A percentile compares a stretch with the other conserved stretches of the same genome.
Evolutionary conservation across 2,329 filamentous ascomycete species (phyloP).

Genomic region (Orbilia blumenaviensis): DNA sequence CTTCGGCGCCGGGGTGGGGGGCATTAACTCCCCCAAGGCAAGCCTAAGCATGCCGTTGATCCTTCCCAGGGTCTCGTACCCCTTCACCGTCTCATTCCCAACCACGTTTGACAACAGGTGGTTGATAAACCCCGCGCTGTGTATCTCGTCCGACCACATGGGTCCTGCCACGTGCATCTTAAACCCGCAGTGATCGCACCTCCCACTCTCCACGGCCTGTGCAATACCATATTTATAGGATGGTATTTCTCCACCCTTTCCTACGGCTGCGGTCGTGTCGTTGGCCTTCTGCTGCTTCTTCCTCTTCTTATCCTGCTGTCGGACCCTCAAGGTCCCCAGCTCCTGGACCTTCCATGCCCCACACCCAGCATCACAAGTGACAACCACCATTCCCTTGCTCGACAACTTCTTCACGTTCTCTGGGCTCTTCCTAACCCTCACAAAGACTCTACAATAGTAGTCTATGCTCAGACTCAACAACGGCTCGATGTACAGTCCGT

Average conservation of each 20-base stretch:
- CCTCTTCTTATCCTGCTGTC: conserved; percentile 70
- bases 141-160: conserved; percentile 92
- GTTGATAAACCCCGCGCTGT: conserved; percentile 83
- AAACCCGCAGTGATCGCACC: conserved; percentile 83
- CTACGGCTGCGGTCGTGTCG: too few species aligned
- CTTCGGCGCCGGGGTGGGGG: not conserved
- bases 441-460: conserved; percentile 90
- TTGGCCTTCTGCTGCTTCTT: conserved; percentile 56
- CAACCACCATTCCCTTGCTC: conserved; percentile 90
- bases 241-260: too few species aligned
- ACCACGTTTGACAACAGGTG: conserved; percentile 78
- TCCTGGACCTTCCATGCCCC: conserved; percentile 89
- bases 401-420: conserved; percentile 89
- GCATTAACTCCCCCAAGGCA: conserved; percentile 76
- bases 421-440: conserved; percentile 80
- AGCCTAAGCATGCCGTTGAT: conserved; percentile 92
- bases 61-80: conserved; percentile 81
- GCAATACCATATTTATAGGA: conserved; percentile 79
- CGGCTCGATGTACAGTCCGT: conserved; percentile 88
- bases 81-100: conserved; percentile 68
- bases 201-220: conserved; percentile 70
- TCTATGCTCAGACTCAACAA: conserved; percentile 93
- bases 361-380: conserved; percentile 89
- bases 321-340: conserved; percentile 72
- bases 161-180: conserved; percentile 85